A percentile compares a stretch with the other conserved stretches of the same genome.
phyloP scores from a whole-genome alignment of 345 rosid genomes.

The Kernera saxatilis region DNA sequence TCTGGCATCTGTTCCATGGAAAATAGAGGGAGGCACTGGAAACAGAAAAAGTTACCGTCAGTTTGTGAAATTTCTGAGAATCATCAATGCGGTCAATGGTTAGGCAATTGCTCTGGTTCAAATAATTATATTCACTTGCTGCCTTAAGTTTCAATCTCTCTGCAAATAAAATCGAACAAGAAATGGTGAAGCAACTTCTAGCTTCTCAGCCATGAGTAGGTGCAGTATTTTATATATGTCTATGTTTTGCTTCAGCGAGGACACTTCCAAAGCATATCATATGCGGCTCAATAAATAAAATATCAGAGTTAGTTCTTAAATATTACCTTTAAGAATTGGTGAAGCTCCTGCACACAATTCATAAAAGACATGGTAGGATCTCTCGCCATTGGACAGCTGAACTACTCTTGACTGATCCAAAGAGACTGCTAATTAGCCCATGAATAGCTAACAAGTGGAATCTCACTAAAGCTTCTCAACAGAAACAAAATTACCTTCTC shows the following conservation, averaged over 20 bases:
- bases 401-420: slow-evolving; percentile 82
- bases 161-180: slow-evolving; percentile 33
- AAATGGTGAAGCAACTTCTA: not conserved
- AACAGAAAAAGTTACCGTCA: slow-evolving; percentile 46
- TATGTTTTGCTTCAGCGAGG: not conserved
- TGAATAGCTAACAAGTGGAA: not conserved
- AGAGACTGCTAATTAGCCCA: slow-evolving; percentile 24
- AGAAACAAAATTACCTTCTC: slow-evolving; percentile 62
- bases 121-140: slow-evolving; percentile 73
- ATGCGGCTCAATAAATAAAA: not conserved
- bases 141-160: slow-evolving; percentile 67
- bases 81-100: slow-evolving; percentile 66
- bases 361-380: slow-evolving; percentile 86
- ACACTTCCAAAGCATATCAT: not conserved
- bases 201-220: not conserved
- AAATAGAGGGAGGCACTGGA: not conserved
- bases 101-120: slow-evolving; percentile 81
- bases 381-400: slow-evolving; percentile 73
- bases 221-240: not conserved
- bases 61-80: slow-evolving; percentile 49
- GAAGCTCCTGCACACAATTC: slow-evolving; percentile 93
- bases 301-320: not conserved
- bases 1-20: not conserved
- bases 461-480: slow-evolving; percentile 12
- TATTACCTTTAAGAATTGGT: slow-evolving; percentile 66